Conservation (phyloP, 352 stramenopile genomes). For the Phytophthora macrochlamydospora region DNA sequence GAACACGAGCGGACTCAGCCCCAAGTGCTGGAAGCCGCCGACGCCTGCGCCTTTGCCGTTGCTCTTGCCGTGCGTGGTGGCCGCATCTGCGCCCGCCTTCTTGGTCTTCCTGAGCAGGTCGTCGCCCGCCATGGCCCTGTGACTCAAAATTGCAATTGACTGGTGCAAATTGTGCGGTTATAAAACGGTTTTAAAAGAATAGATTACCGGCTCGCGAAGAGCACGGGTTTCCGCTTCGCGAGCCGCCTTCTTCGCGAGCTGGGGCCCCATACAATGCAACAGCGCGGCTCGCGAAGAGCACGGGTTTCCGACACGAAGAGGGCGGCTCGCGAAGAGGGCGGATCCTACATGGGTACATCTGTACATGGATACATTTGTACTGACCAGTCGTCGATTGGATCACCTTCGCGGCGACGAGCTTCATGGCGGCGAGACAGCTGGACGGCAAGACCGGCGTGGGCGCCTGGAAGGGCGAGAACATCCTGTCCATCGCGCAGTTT, state of each 20-base stretch:
- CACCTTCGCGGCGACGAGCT: slow-evolving; percentile 2
- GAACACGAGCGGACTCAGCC: slow-evolving; percentile 79
- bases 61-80: slow-evolving; percentile 73
- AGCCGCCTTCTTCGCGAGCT: no score
- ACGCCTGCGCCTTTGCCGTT: slow-evolving; percentile 79
- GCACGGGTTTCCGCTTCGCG: no score
- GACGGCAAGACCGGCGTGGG: slow-evolving; percentile 64
- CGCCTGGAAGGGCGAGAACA: slow-evolving; percentile 73
- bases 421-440: slow-evolving; percentile 41
- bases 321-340: no score
- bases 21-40: slow-evolving; percentile 86
- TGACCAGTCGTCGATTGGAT: slow-evolving; percentile 7
- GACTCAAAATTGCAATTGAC: slow-evolving; percentile 29
- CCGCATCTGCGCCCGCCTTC: slow-evolving; percentile 39
- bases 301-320: no score
- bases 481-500: slow-evolving; percentile 84
- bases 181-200: no score
- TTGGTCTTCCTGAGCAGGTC: slow-evolving; percentile 69
- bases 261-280: no score
- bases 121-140: slow-evolving; percentile 55
- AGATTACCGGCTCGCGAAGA: no score
- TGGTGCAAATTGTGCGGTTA: slow-evolving; percentile 13
- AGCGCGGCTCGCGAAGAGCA: no score
- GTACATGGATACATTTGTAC: neutral
- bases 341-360: no score